These are phyloP conservation scores for Alectoria sarmentosa DNA, from an alignment of 495 filamentous ascomycete genomes.

Conservation along the genomic window DNA sequence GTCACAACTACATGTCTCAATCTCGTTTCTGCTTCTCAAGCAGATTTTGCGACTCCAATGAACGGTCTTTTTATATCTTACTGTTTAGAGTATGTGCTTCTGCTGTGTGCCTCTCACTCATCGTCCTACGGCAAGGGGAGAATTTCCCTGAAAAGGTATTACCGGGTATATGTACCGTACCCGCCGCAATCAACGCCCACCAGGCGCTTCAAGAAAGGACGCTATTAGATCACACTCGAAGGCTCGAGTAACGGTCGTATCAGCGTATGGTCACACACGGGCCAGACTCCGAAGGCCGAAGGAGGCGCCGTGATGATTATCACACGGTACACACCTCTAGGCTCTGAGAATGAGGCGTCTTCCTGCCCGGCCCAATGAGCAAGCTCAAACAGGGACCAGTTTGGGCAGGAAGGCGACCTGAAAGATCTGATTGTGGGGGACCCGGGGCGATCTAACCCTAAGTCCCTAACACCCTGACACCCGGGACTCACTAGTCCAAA, in stretches of 20 bases:
- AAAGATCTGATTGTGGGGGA: constrained; percentile 10
- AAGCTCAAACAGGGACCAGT: background rate
- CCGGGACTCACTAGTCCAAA: background rate
- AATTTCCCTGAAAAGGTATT: background rate
- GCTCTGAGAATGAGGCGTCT: constrained; percentile 1
- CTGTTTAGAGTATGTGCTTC: background rate
- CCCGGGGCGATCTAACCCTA: background rate
- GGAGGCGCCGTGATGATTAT: background rate
- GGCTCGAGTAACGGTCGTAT: background rate
- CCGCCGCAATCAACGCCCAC: background rate
- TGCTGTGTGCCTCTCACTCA: background rate
- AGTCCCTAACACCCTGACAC: background rate
- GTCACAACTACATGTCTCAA: background rate
- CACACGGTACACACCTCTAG: background rate
- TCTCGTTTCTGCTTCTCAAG: background rate
- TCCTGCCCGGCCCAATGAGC: background rate
- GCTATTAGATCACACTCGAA: background rate
- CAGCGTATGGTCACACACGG: background rate
- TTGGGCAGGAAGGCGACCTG: constrained; percentile 9
- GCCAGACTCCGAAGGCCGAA: background rate
- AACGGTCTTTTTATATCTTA: background rate
- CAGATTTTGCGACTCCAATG: background rate
- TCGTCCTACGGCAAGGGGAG: background rate
- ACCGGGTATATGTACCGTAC: background rate
- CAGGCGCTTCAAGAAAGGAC: background rate